Base-by-base conservation (phyloP, 2,329 filamentous ascomycete species). In the Xylaria digitata region DNA sequence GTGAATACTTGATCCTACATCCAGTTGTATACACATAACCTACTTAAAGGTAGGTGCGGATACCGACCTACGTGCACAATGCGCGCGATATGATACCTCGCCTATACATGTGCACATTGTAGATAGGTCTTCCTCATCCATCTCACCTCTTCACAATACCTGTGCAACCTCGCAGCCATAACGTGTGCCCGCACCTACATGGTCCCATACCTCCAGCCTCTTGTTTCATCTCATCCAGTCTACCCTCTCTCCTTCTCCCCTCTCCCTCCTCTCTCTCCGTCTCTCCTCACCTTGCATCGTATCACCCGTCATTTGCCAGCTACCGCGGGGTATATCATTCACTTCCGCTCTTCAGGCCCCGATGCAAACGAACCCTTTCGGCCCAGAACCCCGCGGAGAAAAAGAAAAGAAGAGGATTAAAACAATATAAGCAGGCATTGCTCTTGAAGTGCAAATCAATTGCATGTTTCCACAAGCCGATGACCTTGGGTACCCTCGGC, bases 151-250 rank as follows among this genome's bases (percentile, higher is more conserved):
- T 30, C n/a, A 15, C 50, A 15, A 19, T 21, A 30, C 34, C 6
- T 53, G 50, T 61, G 34, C 56, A 34, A 53, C 37, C 58, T 61
- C 17, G 11, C 26, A 46, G 17, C 13, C 3, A 45, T 46, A 43
- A 26, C 48, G 2, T 26, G 13, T 32, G 23, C 48, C 23, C n/a
- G 43, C 26, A 23, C 9, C 9, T 26, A 19, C 6, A 30, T 19
- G 23, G 1, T 15, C 2, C 45, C 34, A 37, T 13, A 37, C 42
- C 32, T 6, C 17, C 32, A 34, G 32, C 30, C 30, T 17, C 5
- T n/a, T 45, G 32, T 26, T 30, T 53, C 19, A 26, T 9, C 40
- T 15, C 11, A 21, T 23, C 49, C 9, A 17, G 8, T 40, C 40
- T 15, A 13, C 13, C 21, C 23, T 46, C 19, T 23, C 50, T 26